Evolutionary conservation across 2,329 filamentous ascomycete genomes (phyloP), one percentile per base, ranked within the genome.

Genomic region (Parafenestella ontariensis): DNA sequence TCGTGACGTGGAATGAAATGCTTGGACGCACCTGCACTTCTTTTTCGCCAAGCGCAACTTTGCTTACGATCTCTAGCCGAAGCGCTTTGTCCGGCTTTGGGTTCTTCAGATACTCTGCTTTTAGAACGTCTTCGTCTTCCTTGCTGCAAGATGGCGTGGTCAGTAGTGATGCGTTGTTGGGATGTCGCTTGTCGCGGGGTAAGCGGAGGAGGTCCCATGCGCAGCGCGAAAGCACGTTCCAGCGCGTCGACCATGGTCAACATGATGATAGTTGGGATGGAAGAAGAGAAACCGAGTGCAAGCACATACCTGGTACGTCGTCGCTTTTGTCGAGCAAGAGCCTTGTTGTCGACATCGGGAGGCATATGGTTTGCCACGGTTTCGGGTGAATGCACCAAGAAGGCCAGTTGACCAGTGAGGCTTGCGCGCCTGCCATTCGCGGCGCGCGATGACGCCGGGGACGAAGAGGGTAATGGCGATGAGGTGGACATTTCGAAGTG

Each of bases 1-100:
- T 58, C 54, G 65, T 67, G 67, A 72, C 68, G 62, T 65, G 60
- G 56, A 58, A 47, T 33, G 54, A 53, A 57, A 41, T 59, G 46
- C 47, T 40, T 48, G 54, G 52, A 76, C 88, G 76, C 80, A 96
- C 94, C 87, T 97, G 94, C 33, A 97, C 92, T 81, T 97, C 93
- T 77, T 96, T 97, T 79, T 97, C 93, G 64, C 91, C 94, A 60
- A 98, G 83, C 21, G 91, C 89, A 57, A 97, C 92, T 76, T 88
- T 90, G 77, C 86, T 85, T 56, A 96, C 91, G 61, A 98, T 92
- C 54, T 89, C 88, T 42, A 91, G 84, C 78, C 94, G 91, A 76
- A 91, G 89, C 51, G 87, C 84, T 78, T 96, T 97, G 79, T 96
- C 93, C 29, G 94, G 94, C 76, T 96, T 97, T 6, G 91, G 86